Conservation (phyloP, 2,329 filamentous ascomycete species). For the Fusarium hostae region DNA sequence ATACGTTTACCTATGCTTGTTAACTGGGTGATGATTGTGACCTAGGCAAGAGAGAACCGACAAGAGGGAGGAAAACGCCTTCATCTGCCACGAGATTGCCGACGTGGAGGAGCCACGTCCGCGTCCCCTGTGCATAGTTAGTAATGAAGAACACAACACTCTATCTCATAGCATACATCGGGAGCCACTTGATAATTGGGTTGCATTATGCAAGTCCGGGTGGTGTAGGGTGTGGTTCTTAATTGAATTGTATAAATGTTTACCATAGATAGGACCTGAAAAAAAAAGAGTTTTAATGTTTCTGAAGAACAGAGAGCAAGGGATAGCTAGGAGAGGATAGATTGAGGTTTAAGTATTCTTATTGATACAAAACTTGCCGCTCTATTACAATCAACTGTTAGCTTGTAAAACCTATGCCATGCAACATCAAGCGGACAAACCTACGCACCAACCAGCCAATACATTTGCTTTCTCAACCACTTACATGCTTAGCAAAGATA, state of each 20-base stretch:
- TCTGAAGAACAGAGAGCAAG: fast-evolving
- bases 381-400: no score
- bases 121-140: neutral
- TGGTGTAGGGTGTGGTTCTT: fast-evolving
- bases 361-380: no score
- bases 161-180: neutral
- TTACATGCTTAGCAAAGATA: neutral
- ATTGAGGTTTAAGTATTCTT: neutral
- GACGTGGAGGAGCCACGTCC: neutral
- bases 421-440: neutral
- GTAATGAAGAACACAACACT: fast-evolving
- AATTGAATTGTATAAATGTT: fast-evolving
- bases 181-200: neutral
- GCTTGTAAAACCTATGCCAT: neutral
- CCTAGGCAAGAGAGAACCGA: neutral
- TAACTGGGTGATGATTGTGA: neutral
- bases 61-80: neutral
- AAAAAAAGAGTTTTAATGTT: neutral
- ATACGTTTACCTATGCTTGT: neutral
- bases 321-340: fast-evolving
- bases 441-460: neutral
- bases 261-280: fast-evolving
- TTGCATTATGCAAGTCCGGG: neutral
- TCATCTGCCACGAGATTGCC: neutral
- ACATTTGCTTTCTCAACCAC: neutral